Base-by-base conservation (phyloP, 1,139 yeast genomes). In the Torulaspora globosa region DNA sequence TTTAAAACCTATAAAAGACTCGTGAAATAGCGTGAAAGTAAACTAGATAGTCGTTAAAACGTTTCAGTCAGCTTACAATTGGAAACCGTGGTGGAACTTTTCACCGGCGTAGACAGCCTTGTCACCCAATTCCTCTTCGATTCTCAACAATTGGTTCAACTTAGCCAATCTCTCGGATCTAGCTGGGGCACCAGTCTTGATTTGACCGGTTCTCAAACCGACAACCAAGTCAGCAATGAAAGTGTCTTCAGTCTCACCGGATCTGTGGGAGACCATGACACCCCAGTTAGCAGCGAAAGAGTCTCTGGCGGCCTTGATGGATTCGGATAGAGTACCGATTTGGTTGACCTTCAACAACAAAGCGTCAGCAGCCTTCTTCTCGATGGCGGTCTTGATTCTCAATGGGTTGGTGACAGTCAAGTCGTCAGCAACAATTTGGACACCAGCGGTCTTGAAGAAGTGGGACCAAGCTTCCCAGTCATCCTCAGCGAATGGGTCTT, bases 151-250 rank as follows among this genome's bases (percentile, higher is more conserved):
- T 80, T 89, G 95, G 83, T 85, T 85, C 74, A 84, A 84, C 79
- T 90, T 90, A 71, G 97, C 97, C 73, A 90, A 83, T 82, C 97
- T 89, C 80, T 90, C 97, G 60, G 96, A 87, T 80, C 97, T 88
- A 63, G 96, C 95, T 70, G 97, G 96, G 69, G 97, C 97, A 83
- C 97, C 97, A 63, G 96, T 85, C 89, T 90, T 90, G 74, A 90
- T 84, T 80, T 90, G 96, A 72, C 96, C 97, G 62, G 95, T 69
- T 81, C 97, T 86, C 72, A 90, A 79, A 78, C 97, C 97, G 65
- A 90, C 96, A 63, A 89, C 78, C 70, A 90, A 80, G 75, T 90
- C 97, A 69, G 97, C 97, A 74, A 90, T 89, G 79, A 86, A 83
- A 63, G 95, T 84, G 76, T 90, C 97, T 79, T 90, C 97, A 60